Percentiles rank a stretch among this genome's conserved stretches.
These are phyloP conservation scores for Solanum ahanhuiri DNA, from an alignment of 257 asterid species.

Conservation along the genomic window DNA sequence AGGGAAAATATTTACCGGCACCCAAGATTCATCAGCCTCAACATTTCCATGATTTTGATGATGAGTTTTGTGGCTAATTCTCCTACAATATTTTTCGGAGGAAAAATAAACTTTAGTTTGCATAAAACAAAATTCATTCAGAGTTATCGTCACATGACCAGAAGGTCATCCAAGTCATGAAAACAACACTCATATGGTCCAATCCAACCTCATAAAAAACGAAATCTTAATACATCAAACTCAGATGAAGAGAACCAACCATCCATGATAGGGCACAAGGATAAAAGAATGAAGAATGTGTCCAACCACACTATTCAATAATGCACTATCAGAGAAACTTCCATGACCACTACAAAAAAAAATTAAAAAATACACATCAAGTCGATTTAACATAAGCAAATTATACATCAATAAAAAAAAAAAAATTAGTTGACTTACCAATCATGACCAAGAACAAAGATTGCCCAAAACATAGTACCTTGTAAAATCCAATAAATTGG, in stretches of 20 bases:
- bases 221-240: not conserved
- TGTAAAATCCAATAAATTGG: conserved; percentile 33
- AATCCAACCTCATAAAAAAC: too few species aligned
- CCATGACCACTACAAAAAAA: conserved; percentile 31
- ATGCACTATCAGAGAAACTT: conserved; percentile 22
- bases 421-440: conserved; percentile 10
- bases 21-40: conserved; percentile 41
- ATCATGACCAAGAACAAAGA: conserved; percentile 43
- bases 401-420: not conserved
- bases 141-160: not conserved
- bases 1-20: conserved; percentile 23
- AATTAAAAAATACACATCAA: not conserved
- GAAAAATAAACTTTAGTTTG: not conserved
- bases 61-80: conserved; percentile 39
- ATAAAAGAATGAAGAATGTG: conserved; percentile 33
- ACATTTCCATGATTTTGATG: conserved; percentile 43
- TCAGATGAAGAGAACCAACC: conserved; percentile 5
- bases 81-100: conserved; percentile 8
- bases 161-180: not conserved
- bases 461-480: conserved; percentile 45
- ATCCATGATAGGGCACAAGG: conserved; percentile 43
- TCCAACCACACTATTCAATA: conserved; percentile 23
- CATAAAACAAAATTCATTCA: not conserved
- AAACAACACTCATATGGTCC: not conserved
- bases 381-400: not conserved